phyloP scores from a whole-genome alignment of 139 green algal genomes.

The Picochlorum sp. region DNA sequence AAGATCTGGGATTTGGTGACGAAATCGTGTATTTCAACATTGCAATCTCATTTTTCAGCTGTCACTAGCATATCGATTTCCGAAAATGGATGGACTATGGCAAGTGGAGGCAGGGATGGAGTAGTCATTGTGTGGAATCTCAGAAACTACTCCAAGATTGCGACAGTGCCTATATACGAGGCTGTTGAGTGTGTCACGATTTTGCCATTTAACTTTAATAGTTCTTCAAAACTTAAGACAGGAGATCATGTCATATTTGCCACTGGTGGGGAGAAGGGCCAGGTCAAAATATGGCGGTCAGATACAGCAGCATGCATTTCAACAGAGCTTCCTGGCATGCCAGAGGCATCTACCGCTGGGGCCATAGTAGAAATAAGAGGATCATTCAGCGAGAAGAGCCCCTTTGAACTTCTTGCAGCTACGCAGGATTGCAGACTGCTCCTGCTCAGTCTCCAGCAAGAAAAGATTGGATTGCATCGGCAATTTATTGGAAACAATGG shows the following conservation, averaged over 20 bases:
- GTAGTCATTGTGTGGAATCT: slow-evolving; percentile 76
- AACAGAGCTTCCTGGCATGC: background rate
- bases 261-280: slow-evolving; percentile 69
- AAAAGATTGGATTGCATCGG: slow-evolving; percentile 20
- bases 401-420: slow-evolving; percentile 33
- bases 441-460: slow-evolving; percentile 5
- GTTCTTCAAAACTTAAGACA: background rate
- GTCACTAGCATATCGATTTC: slow-evolving; percentile 68
- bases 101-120: slow-evolving; percentile 47
- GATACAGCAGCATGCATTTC: slow-evolving; percentile 48
- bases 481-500: slow-evolving; percentile 89
- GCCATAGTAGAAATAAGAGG: slow-evolving; percentile 46
- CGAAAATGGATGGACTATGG: slow-evolving; percentile 54
- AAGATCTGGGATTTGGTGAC: slow-evolving; percentile 69
- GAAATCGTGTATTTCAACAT: slow-evolving; percentile 35
- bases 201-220: slow-evolving; percentile 2
- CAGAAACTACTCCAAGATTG: slow-evolving; percentile 35
- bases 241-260: slow-evolving; percentile 43
- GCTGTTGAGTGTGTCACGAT: slow-evolving; percentile 55
- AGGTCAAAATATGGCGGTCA: slow-evolving; percentile 55
- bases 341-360: slow-evolving; percentile 9
- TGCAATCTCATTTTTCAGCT: slow-evolving; percentile 69
- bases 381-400: slow-evolving; percentile 20
- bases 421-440: slow-evolving; percentile 73
- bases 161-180: slow-evolving; percentile 77